A percentile compares a stretch with the other conserved stretches of the same genome.
phyloP scores from a whole-genome alignment of 495 filamentous ascomycete genomes.

The Penicillium alfredii region DNA sequence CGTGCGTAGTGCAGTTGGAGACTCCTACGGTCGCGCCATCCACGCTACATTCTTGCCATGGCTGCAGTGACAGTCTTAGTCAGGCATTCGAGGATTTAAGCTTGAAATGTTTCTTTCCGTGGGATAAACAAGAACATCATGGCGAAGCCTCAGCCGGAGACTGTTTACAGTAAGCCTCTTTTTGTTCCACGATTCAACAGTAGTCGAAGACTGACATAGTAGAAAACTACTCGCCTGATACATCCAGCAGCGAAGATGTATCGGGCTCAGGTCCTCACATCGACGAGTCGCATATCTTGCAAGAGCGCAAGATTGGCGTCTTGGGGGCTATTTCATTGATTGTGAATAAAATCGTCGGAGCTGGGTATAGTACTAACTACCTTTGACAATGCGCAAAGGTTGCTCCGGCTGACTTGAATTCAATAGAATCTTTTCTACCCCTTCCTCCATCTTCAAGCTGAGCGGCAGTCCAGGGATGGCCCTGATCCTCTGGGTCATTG shows the following conservation, averaged over 20 bases:
- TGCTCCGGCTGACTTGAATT: not conserved
- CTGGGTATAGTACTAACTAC: constrained; percentile 19
- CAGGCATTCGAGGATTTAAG: constrained; percentile 1
- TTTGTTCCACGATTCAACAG: no score
- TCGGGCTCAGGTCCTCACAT: constrained; percentile 4
- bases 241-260: constrained; percentile 3
- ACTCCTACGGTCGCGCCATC: constrained; percentile 9
- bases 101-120: no score
- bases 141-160: not conserved
- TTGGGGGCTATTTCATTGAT: constrained; percentile 23
- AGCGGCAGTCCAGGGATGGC: constrained; percentile 60
- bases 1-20: no score
- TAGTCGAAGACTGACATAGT: constrained; percentile 1
- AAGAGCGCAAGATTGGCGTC: constrained; percentile 21
- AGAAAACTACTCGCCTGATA: not conserved
- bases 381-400: no score
- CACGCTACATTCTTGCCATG: constrained; percentile 10
- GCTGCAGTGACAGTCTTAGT: no score
- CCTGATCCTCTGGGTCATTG: constrained; percentile 56
- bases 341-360: constrained; percentile 25
- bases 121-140: no score
- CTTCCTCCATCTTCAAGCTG: constrained; percentile 52
- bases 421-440: constrained; percentile 64
- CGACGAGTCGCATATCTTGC: constrained; percentile 19
- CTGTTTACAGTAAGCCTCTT: constrained; percentile 1